Evolutionary conservation across 2,329 filamentous ascomycete genomes (phyloP), one percentile per base, ranked within the genome.

Genomic region (Parastagonospora avenae): DNA sequence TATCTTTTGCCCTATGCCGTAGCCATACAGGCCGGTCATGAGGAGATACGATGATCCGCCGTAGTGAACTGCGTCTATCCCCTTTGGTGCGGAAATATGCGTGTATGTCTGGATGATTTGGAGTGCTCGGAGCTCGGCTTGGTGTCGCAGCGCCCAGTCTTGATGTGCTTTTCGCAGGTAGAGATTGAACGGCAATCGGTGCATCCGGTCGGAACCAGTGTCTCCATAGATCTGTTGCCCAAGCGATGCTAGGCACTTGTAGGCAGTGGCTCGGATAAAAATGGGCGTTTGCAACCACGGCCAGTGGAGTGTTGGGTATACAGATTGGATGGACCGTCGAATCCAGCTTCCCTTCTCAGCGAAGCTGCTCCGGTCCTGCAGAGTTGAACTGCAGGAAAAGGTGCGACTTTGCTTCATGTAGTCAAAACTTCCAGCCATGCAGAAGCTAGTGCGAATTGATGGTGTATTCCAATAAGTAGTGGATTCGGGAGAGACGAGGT

Each of bases 171-270:
- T 44, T 30, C 58, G 50, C 46, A 61, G 41, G 38, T 61, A 61
- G 11, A 57, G 48, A 54, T 59, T 57, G 55, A 57, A 59, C 48
- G 55, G 58, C 33, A 59, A 46, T 46, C 45, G 52, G 40, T 51
- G 38, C 30, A 40, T 44, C 43, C 52, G 27, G 27, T 56, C 55
- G 2, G 51, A 61, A 15, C 50, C 58, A 48, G 48, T 61, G 39
- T 33, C 4, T 35, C 51, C 55, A 38, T 57, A 57, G 43, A 59
- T 33, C 16, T 38, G 16, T 11, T 37, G 9, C 43, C 36, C 33
- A 46, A 57, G 30, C 30, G 16, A 35, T 31, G 48, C 47, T 43
- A 57, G 30, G 32, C 42, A 36, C 16, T 50, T 56, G 49, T 59
- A 59, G 27, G 45, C 40, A 42, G 53, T 48, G 27, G 44, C 56